Evolutionary conservation across 192 early-diverging fungal genomes (phyloP), one percentile per base, ranked within the genome.

Genomic region (Backusella parvicylindrica): DNA sequence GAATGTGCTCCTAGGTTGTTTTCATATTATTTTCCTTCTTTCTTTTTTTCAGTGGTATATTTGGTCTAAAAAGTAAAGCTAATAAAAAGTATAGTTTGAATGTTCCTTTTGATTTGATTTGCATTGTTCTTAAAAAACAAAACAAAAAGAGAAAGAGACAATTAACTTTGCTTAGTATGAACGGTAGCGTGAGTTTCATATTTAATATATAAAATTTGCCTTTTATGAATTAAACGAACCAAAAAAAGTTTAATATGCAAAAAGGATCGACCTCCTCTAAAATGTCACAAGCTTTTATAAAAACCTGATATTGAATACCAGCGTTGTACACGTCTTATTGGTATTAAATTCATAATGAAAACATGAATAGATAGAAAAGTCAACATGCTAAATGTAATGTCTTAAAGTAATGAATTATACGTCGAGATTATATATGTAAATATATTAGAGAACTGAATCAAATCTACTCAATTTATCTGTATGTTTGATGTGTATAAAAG

Each of bases 191-290:
- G 26, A 56, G 50, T 3, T 28, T 23, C 1, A n/a, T 28, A 60
- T 60, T 60, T 60, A 60, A 60, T 60, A 60, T 60, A 60, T 13
- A 60, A 28, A 7, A 7, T 60, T 60, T 60, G 26, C 53, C 53
- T 60, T 60, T 28, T 60, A 60, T 60, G 53, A 60, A 60, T 28
- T 28, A 60, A 60, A 26, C 12, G 26, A 28, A 60, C 21, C 53
- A 60, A 28, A 60, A 60, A 60, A 60, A 60, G 53, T 0, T 26
- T 60, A 60, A 60, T 60, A 60, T 26, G 12, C 4, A 60, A 60
- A 56, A 60, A 60, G 53, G 53, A 60, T 60, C 53, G 23, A 60
- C 53, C 53, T 60, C 53, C 53, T 60, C 53, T 60, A 60, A 60
- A 28, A 60, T 60, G 11, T 11, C 53, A 2, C 13, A 28, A 28